Evolutionary conservation across 192 early-diverging fungal genomes (phyloP).

Genomic region (Lobosporangium transversale): DNA sequence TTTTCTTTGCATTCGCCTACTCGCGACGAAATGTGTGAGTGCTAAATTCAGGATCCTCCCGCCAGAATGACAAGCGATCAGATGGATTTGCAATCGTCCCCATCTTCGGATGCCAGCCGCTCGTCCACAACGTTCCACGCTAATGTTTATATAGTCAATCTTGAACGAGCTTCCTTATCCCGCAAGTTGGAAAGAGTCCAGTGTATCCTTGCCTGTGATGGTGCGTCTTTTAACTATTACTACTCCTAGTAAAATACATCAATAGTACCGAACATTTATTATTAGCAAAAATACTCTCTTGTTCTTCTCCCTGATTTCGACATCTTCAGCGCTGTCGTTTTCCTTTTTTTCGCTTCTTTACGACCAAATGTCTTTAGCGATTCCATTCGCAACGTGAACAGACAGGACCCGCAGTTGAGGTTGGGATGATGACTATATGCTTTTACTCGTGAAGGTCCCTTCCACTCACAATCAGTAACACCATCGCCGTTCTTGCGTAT

Average conservation of each 20-base stretch:
- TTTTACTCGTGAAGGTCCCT: no score
- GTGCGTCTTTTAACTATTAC: neutral
- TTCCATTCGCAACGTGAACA: neutral
- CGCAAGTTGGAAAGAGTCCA: slow-evolving; percentile 21
- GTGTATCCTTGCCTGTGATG: slow-evolving; percentile 40
- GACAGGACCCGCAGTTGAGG: no score
- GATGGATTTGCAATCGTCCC: slow-evolving; percentile 3
- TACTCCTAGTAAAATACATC: neutral
- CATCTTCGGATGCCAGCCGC: neutral
- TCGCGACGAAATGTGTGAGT: no score
- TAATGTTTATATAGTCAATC: slow-evolving; percentile 28
- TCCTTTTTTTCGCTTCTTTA: no score
- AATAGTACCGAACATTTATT: neutral
- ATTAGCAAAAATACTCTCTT: neutral
- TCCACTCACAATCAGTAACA: no score
- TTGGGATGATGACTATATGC: no score
- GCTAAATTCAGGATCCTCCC: neutral
- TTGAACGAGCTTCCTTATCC: slow-evolving; percentile 27
- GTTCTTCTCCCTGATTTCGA: neutral
- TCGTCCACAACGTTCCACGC: neutral
- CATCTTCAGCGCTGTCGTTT: neutral
- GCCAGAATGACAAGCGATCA: slow-evolving; percentile 17
- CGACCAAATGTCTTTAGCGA: no score
- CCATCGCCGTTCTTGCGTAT: neutral
- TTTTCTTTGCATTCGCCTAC: neutral